Base-by-base conservation (phyloP, 768 basidiomycete species). In the Mycena olivaceomarginata region DNA sequence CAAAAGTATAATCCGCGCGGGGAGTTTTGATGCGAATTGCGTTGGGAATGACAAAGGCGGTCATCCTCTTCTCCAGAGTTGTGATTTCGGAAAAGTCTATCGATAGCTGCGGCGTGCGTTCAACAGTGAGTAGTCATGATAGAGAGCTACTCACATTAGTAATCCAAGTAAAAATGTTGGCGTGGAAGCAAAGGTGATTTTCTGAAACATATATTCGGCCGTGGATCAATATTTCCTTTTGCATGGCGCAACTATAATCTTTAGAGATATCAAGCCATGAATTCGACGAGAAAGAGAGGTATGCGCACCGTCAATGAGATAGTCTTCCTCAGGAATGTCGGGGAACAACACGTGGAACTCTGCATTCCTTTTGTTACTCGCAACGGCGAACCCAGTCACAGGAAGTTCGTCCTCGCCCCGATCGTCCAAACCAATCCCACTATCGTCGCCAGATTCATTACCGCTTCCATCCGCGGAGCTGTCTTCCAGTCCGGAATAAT, bases 111-210 rank as follows among this genome's bases (percentile, higher is more conserved):
- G 51, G 60, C 10, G n/a, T 31, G 18, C 31, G 31, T 65, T 73
- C 60, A 74, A 77, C 11, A 31, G 18, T 15, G 64, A 5, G 37
- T 4, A 22, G 31, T 39, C 73, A 10, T 39, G 41, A 60, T 41
- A 13, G 46, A 0, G 39, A 89, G 4, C 31, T 31, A 2, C 97
- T 85, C 85, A 98, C 98, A 83, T 98, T 94, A 39, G 98, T 99
- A 65, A 98, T 95, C 98, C 98, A 99, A 56, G 98, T 98, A 85
- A 99, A 98, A 57, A 99, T 99, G 83, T 99, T 99, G 57, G 98
- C 98, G 81, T 99, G 96, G 89, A 99, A 99, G 87, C 97, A 99
- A n/a, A 99, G 92, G 82, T 99, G 98, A 86, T 99, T 99, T 86
- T 99, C 98, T 9, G 98, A 99, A 31, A 99, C 96, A 85, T 99